Base-by-base conservation (phyloP, 1,139 yeast genomes). In the Fermentozyma sake region DNA sequence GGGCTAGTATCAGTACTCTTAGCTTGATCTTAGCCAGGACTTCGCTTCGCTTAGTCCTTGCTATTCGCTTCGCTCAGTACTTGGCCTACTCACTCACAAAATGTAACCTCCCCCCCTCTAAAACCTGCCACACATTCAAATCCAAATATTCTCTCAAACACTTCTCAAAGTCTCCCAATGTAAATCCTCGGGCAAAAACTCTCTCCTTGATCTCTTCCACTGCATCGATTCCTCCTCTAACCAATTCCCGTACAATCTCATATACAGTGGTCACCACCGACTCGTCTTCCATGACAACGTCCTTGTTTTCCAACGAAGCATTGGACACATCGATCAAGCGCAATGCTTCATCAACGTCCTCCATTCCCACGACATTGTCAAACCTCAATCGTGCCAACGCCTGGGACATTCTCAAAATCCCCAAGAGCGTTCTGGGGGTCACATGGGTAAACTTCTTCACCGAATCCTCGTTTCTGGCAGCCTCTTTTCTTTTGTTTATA, bases 331-430 rank as follows among this genome's bases (percentile, higher is more conserved):
- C 81, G 34, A 82, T 68, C 42, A 93, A 70, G 47, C 98, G 73
- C 46, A 93, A 66, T 0, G 98, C 96, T 60, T 93, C 99, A 49
- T 93, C 97, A 20, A 93, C 96, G 56, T 93, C 98, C 35, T 74
- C 84, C 28, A 68, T 60, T 15, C 68, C 69, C 6, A 93, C 98
- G 10, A 53, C 60, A 37, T 80, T 69, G 34, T 80, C 79, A 52
- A 91, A 85, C 47, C 97, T 72, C 37, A 93, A 68, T 47, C 96
- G 75, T 0, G 98, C 97, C 38, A 84, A 69, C 0, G 97, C 98
- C 58, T 91, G 97, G 1, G 98, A 75, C 71, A 93, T 69, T 61
- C 99, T 80, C 45, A 93, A 64, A 30, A 93, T 80, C 42, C 94
- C 98, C 38, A 93, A 68, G 38, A 93, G 68, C 2, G 97, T 87